These are phyloP conservation scores for Xylaria sp. DNA, from an alignment of 2,329 filamentous ascomycete species.

Conservation along the genomic window DNA sequence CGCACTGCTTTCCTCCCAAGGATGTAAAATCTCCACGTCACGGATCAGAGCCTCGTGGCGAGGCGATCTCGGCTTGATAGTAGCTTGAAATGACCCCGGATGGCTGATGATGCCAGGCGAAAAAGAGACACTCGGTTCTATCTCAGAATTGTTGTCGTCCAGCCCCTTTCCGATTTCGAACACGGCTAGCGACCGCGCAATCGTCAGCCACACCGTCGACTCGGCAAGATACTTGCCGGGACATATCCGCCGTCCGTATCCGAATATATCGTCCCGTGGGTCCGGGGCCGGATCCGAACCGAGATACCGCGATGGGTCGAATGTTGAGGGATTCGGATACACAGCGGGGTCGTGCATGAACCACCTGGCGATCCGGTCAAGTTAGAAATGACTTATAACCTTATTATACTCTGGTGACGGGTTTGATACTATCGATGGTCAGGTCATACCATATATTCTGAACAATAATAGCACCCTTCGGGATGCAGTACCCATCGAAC, in stretches of 20 bases:
- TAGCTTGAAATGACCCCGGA: no score
- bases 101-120: no score
- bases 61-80: no score
- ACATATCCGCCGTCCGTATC: constrained; percentile 52
- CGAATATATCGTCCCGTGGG: constrained; percentile 46
- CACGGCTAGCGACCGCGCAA: constrained; percentile 57
- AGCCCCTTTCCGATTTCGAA: constrained; percentile 56
- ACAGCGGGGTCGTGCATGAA: constrained; percentile 73
- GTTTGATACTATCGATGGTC: no score
- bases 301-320: constrained; percentile 51
- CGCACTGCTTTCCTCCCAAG: no score
- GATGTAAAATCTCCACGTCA: no score
- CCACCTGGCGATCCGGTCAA: no score
- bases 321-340: constrained; percentile 59
- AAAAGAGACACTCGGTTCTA: no score
- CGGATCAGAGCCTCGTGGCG: no score
- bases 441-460: constrained; percentile 19
- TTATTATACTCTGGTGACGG: no score
- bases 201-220: constrained; percentile 46
- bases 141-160: constrained; percentile 51
- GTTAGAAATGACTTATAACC: no score
- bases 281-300: constrained; percentile 46
- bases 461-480: constrained; percentile 26
- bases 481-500: constrained; percentile 30
- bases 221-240: constrained; percentile 50